phyloP scores from a whole-genome alignment of 257 asterid species.

The Datura wrightii region DNA sequence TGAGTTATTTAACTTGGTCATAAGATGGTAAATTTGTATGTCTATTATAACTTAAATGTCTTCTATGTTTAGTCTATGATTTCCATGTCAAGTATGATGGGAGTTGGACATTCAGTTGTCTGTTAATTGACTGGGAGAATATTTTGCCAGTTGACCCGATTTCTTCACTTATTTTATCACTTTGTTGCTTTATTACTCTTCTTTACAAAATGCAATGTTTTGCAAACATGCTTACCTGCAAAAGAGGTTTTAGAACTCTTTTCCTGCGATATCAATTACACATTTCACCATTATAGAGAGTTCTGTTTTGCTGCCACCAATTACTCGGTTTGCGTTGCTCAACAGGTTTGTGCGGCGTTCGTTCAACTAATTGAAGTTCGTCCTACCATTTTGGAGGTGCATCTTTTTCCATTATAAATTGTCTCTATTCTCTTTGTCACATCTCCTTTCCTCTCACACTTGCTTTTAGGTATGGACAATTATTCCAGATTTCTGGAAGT shows the following conservation, averaged over 20 bases:
- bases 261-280: not conserved
- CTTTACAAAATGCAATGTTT: not conserved
- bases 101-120: not conserved
- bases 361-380: constrained; percentile 93
- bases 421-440: constrained; percentile 20
- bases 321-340: constrained; percentile 33
- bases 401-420: constrained; percentile 29
- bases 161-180: not conserved
- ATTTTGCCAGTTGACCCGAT: not conserved
- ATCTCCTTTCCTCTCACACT: constrained; percentile 17
- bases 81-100: constrained; percentile 12
- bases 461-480: constrained; percentile 24
- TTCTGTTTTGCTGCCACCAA: constrained; percentile 4
- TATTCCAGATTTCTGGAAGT: constrained; percentile 20
- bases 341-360: constrained; percentile 95
- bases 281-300: constrained; percentile 18
- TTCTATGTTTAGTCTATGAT: not conserved
- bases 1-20: constrained; percentile 10
- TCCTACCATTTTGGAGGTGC: constrained; percentile 77
- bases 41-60: not conserved
- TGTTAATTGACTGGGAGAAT: not conserved
- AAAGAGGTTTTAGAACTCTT: not conserved
- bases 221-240: not conserved
- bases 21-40: constrained; percentile 24
- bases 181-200: not conserved